Percentiles rank a stretch among this genome's conserved stretches.
phyloP scores from a whole-genome alignment of 2,329 filamentous ascomycete genomes.

The Albophoma yamanashiensis region DNA sequence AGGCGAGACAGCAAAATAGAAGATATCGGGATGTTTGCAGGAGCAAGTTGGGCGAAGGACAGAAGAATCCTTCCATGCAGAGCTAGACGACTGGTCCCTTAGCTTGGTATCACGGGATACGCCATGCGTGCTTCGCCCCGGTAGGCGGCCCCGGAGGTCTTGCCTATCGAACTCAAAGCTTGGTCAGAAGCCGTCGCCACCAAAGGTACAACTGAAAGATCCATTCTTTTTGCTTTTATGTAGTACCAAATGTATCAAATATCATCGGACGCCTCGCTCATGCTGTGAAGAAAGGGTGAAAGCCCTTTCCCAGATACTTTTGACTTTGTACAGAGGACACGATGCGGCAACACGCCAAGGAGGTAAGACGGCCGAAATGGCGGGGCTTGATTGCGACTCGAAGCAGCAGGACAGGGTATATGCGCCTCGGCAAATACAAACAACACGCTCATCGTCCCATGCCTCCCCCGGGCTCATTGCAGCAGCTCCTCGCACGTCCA shows the following conservation, averaged over 20 bases:
- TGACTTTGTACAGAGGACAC: neutral
- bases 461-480: slow-evolving; percentile 28
- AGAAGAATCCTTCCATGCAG: too few species aligned
- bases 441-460: slow-evolving; percentile 5
- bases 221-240: neutral
- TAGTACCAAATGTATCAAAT: neutral
- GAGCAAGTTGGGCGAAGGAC: too few species aligned
- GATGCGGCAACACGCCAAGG: neutral
- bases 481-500: slow-evolving; percentile 97
- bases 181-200: neutral
- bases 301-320: slow-evolving; percentile 8
- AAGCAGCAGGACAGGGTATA: neutral
- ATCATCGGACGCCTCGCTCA: slow-evolving; percentile 23
- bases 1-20: too few species aligned
- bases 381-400: neutral
- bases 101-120: too few species aligned
- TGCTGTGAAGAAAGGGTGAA: slow-evolving; percentile 14
- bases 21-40: too few species aligned
- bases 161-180: too few species aligned
- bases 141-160: too few species aligned
- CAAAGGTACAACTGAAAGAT: neutral
- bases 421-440: slow-evolving; percentile 2
- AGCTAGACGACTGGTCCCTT: too few species aligned
- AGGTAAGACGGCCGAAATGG: neutral
- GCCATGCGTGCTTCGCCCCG: too few species aligned